Percentiles rank a stretch among this genome's conserved stretches.
phyloP scores from a whole-genome alignment of 495 filamentous ascomycete genomes.

The Trichoderma parareesei region DNA sequence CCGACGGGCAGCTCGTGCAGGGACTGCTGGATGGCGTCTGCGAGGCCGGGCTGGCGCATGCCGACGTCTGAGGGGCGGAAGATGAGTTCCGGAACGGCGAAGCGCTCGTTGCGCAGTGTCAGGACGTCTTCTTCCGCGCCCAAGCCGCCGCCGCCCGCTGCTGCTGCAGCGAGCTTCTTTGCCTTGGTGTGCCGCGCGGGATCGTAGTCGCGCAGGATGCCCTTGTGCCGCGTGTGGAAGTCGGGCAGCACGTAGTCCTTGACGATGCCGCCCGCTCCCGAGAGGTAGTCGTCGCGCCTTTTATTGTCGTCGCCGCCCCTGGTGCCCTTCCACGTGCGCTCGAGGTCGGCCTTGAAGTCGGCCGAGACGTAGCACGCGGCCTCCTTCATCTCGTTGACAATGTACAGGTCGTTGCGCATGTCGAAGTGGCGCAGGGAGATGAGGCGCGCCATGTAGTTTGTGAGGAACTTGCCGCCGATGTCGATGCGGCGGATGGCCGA shows the following conservation, averaged over 20 bases:
- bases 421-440: conserved; percentile 88
- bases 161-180: conserved; percentile 42
- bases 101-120: conserved; percentile 85
- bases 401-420: conserved; percentile 83
- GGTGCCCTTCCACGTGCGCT: conserved; percentile 75
- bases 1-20: conserved; percentile 67
- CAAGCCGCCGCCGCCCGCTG: conserved; percentile 16
- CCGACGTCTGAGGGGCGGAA: conserved; percentile 85
- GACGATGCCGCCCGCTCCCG: conserved; percentile 66
- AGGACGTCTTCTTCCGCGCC: conserved; percentile 71
- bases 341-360: conserved; percentile 72
- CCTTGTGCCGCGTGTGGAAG: conserved; percentile 67
- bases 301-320: conserved; percentile 32
- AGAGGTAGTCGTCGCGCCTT: conserved; percentile 30
- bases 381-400: conserved; percentile 96
- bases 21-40: conserved; percentile 72
- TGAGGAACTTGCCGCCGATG: conserved; percentile 85
- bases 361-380: conserved; percentile 73
- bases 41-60: conserved; percentile 74
- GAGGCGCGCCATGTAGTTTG: conserved; percentile 88
- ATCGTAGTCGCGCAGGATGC: conserved; percentile 70
- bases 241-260: conserved; percentile 92
- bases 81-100: conserved; percentile 81
- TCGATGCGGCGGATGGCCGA: conserved; percentile 78
- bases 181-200: conserved; percentile 45